Evolutionary conservation across 495 filamentous ascomycete genomes (phyloP), one percentile per base, ranked within the genome.

Genomic region (Aspergillus heteromorphus): DNA sequence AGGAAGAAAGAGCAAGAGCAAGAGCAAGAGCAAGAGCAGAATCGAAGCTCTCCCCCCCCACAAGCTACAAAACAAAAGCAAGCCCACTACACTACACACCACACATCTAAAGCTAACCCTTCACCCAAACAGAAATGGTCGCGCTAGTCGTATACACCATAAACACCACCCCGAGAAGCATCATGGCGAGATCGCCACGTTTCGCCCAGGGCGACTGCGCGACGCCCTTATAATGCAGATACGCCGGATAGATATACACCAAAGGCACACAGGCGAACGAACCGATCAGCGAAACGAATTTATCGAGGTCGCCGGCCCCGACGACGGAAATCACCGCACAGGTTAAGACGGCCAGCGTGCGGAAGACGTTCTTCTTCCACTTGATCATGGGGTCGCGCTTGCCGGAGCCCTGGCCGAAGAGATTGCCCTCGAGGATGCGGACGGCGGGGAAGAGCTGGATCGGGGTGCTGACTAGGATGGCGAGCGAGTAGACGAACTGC

Each of bases 381-480:
- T 96, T 96, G 73, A 93, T 91, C 45, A 81, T 85, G 1, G 84
- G 85, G 62, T 95, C 91, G 63, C 89, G 87, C 68, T 96, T 96
- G 34, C 91, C 91, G 1, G 83, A 84, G 43, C 84, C 90, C 60
- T 81, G 78, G 29, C 78, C 79, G 65, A 87, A 87, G 4, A 87
- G 66, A 47, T 78, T 79, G 40, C 69, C 73, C 58, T 80, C 78
- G 59, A 76, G 69, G 53, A 80, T 79, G 48, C 87, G 83, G 58
- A 96, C 93, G n/a, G 91, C 91, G 0, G 91, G 91, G 76, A 93
- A 96, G 49, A 96, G 87, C 67, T 96, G 91, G 34, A 96, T 76
- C 8, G 91, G 91, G 1, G 91, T 96, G 16, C 87, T 89, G 6
- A 96, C 77, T 25, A 96, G 75, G 58, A 96, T 95, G 19, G 91